Evolutionary conservation across 2,329 filamentous ascomycete genomes (phyloP), one percentile per base, ranked within the genome.

Genomic region (Colletotrichum sp.): DNA sequence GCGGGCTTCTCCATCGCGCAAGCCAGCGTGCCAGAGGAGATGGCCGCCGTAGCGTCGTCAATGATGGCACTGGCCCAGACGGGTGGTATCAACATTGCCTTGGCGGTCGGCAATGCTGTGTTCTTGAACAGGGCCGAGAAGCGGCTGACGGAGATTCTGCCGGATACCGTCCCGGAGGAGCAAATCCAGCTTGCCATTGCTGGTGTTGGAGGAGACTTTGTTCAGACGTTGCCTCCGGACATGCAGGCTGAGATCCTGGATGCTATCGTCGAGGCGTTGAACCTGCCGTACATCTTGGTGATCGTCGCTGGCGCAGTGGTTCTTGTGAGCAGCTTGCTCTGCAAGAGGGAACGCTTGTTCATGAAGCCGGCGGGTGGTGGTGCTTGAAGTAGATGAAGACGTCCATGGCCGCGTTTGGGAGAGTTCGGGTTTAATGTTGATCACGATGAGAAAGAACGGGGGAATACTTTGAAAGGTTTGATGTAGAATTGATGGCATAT

Each of bases 221-320:
- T 77, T 9, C 56, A 38, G 13, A 65, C 62, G 5, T 63, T 80
- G 55, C 69, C 66, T 7, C 55, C 66, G 5, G 75, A 79, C 18
- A 78, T 72, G 26, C 78, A 78, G 67, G 63, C 68, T 13, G 70
- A 77, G 16, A 78, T 79, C 4, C 67, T 80, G 13, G 75, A 78
- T 7, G 81, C 78, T 8, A 82, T 83, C 52, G 78, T 81, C 3
- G 55, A 77, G 9, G 79, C 81, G 0, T 21, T 77, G 18, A 72
- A 69, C 61, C 24, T 74, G 34, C 68, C 73, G 3, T 79, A 77
- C 58, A 76, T 76, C 18, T 52, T 78, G 9, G 80, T 86, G 7
- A 79, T 88, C 7, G 73, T 87, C 1, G 87, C 82, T 3, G 78
- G 85, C 10, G 85, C 86, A 3, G 78, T 80, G 9, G 85, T 85